Evolutionary conservation across 2,329 filamentous ascomycete genomes (phyloP).

Genomic region (Apiospora saccharicola): DNA sequence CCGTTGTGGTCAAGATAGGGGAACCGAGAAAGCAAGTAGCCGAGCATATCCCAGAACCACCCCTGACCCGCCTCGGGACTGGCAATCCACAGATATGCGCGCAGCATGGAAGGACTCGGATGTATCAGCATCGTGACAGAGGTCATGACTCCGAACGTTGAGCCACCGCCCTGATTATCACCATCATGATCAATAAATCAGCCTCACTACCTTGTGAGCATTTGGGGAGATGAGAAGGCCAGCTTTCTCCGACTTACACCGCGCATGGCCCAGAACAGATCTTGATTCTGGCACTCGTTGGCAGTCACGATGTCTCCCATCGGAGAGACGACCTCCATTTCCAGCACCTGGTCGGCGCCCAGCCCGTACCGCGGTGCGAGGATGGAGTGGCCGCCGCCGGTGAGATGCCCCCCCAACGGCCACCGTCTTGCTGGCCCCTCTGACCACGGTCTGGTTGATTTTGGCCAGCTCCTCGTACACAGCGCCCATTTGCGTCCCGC

Average conservation of each 20-base stretch:
- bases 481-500: constrained; percentile 60
- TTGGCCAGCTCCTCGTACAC: constrained; percentile 54
- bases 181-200: background rate
- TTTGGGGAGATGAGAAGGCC: background rate
- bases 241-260: constrained; percentile 49
- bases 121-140: constrained; percentile 64
- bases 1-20: constrained; percentile 58
- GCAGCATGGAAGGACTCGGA: constrained; percentile 43
- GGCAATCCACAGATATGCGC: constrained; percentile 39
- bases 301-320: constrained; percentile 56
- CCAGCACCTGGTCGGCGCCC: constrained; percentile 67
- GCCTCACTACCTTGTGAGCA: background rate
- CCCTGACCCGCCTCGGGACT: constrained; percentile 41
- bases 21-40: constrained; percentile 54
- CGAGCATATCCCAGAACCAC: constrained; percentile 54
- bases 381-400: constrained; percentile 67
- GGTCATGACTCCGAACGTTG: constrained; percentile 67
- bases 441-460: constrained; percentile 58
- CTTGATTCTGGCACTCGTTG: constrained; percentile 59
- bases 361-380: constrained; percentile 63
- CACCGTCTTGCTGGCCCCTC: constrained; percentile 62
- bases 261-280: constrained; percentile 69
- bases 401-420: constrained; percentile 67
- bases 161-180: constrained; percentile 58
- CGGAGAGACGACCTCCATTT: constrained; percentile 64